Evolutionary conservation across 805 yeast species (phyloP), one percentile per base, ranked within the genome.

Genomic region (Metschnikowia lunata): DNA sequence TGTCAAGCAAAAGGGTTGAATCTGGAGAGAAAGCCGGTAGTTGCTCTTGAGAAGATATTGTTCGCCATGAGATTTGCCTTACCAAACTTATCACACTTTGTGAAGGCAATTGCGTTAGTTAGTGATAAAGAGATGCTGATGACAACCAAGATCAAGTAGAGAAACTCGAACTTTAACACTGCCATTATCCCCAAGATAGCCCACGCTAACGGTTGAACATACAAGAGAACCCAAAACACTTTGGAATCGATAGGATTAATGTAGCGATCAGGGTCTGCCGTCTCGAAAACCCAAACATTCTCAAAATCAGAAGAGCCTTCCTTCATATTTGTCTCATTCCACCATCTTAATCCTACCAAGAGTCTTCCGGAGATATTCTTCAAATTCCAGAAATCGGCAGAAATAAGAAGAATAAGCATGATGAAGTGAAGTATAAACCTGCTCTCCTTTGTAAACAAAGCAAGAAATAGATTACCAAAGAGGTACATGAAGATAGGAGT

Each of bases 321-420:
- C 13, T 52, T 48, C 12, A 54, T 49, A 42, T 57, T 65, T 4
- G 69, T 62, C 60, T 91, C 97, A 61, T 91, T 93, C 97, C 98
- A 91, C 99, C 99, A 91, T 51, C 95, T 75, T 51, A 93, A 72
- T 0, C 97, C 98, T 5, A 93, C 97, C 44, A 91, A 65, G 45
- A 88, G 75, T 46, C 98, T 71, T 1, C 99, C 99, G 15, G 95
- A 74, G 26, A 91, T 85, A 63, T 91, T 91, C 60, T 91, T 93
- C 23, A 88, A 81, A 59, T 87, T 85, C 95, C 97, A 91, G 59
- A 91, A 91, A 62, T 91, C 99, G 1, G 88, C 88, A 0, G 96
- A 86, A 15, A 88, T 73, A 14, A 89, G 67, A 13, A 93, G 67
- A 2, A 90, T 79, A 18, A 88, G 82, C 6, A 81, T 62, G 12